Percentiles rank a stretch among this genome's conserved stretches.
Evolutionary conservation across 202 grass and related monocot species (phyloP).

Genomic region (Sporobolus alterniflorus): DNA sequence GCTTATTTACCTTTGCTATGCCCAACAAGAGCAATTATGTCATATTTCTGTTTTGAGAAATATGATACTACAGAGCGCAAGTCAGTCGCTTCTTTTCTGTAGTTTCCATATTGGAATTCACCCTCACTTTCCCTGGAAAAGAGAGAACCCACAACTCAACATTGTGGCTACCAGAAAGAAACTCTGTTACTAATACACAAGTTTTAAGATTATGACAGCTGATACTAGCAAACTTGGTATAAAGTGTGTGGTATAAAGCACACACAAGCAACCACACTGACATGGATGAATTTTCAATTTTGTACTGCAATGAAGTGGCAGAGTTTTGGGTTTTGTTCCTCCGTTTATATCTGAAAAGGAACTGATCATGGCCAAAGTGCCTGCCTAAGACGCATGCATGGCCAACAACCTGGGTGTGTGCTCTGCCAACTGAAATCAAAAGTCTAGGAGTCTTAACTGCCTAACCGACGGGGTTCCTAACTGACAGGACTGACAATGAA

Average conservation of each 20-base stretch:
- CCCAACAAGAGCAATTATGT: conserved; percentile 76
- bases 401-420: background rate
- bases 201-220: background rate
- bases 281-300: background rate
- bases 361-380: background rate
- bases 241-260: background rate
- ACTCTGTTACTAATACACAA: background rate
- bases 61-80: conserved; percentile 62
- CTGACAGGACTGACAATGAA: background rate
- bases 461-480: background rate
- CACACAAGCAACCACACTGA: background rate
- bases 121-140: conserved; percentile 87
- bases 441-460: background rate
- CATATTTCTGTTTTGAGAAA: conserved; percentile 68
- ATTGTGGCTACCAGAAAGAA: background rate
- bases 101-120: conserved; percentile 72
- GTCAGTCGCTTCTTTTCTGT: conserved; percentile 79
- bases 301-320: background rate
- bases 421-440: background rate
- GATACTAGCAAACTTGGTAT: conserved; percentile 1
- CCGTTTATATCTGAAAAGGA: background rate
- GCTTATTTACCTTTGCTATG: conserved; percentile 81
- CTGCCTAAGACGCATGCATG: background rate
- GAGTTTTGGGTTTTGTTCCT: background rate
- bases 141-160: background rate